Percentiles rank a stretch among this genome's conserved stretches.
phyloP scores from a whole-genome alignment of 306 rosid genomes.

The Corylus americana region DNA sequence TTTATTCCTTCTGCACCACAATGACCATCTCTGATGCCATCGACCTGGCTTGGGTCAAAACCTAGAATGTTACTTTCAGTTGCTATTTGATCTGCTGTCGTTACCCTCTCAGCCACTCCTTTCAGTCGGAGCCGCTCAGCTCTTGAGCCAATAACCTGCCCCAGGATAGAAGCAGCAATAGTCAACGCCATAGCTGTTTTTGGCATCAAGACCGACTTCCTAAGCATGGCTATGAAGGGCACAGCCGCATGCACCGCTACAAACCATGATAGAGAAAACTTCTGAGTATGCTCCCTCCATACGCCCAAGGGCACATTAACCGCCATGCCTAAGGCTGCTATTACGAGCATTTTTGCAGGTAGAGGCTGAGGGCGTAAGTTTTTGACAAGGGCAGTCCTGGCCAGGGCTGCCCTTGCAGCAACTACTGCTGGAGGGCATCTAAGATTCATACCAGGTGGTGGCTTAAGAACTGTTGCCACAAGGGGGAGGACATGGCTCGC shows the following conservation, averaged over 20 bases:
- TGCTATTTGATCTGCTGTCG: conserved; percentile 18
- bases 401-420: conserved; percentile 90
- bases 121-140: conserved; percentile 71
- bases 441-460: conserved; percentile 66
- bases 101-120: conserved; percentile 52
- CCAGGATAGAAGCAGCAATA: conserved; percentile 72
- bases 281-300: conserved; percentile 82
- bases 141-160: conserved; percentile 83
- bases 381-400: conserved; percentile 73
- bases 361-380: conserved; percentile 84
- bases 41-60: conserved; percentile 27
- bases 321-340: conserved; percentile 84
- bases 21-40: conserved; percentile 34
- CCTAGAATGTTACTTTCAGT: conserved; percentile 24
- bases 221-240: conserved; percentile 79
- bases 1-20: conserved; percentile 51
- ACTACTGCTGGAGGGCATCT: conserved; percentile 79
- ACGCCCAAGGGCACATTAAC: conserved; percentile 74
- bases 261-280: conserved; percentile 77
- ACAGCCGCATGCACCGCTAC: conserved; percentile 83
- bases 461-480: conserved; percentile 63
- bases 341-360: conserved; percentile 78
- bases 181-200: conserved; percentile 86
- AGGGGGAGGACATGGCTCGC: conserved; percentile 72
- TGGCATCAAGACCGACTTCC: conserved; percentile 82